phyloP scores from a whole-genome alignment of 2,329 filamentous ascomycete species.

The Fusarium liriodendri region DNA sequence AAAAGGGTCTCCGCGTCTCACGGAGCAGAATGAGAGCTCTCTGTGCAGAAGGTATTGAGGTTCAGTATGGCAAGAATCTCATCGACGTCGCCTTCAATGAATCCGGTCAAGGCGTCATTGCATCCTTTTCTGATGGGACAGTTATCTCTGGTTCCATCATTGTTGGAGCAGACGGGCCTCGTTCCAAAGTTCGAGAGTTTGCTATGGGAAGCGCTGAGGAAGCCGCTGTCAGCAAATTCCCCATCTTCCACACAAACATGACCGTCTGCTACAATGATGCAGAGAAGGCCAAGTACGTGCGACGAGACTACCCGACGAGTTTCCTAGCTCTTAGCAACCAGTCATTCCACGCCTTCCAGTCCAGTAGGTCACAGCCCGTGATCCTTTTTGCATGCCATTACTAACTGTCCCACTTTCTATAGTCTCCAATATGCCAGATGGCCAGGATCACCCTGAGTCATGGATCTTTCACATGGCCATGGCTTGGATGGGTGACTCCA shows the following conservation, averaged over 20 bases:
- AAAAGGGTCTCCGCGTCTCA: conserved; percentile 34
- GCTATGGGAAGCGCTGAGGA: conserved; percentile 30
- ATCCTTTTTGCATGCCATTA: no score
- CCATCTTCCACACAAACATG: conserved; percentile 42
- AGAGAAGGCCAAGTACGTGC: conserved; percentile 33
- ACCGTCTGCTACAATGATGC: conserved; percentile 37
- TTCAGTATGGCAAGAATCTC: conserved; percentile 35
- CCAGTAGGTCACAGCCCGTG: conserved; percentile 13
- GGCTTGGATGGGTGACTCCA: conserved; percentile 34
- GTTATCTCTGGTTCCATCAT: conserved; percentile 24
- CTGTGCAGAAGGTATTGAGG: conserved; percentile 30
- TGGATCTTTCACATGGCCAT: conserved; percentile 43
- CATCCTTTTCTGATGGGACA: conserved; percentile 26
- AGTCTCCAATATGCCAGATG: conserved; percentile 40
- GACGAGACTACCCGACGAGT: conserved; percentile 32
- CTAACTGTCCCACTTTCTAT: not conserved
- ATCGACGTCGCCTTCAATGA: conserved; percentile 32
- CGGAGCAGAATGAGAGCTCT: conserved; percentile 35
- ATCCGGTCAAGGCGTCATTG: conserved; percentile 27
- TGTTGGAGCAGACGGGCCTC: conserved; percentile 34
- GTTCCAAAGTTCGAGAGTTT: conserved; percentile 35
- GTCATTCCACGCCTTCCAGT: conserved; percentile 39
- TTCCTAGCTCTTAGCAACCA: conserved; percentile 37
- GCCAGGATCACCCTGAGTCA: conserved; percentile 32
- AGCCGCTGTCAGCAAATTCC: conserved; percentile 36